A percentile compares a stretch with the other conserved stretches of the same genome.
Conservation (phyloP, 345 rosid genomes). For the Camelina sativa region DNA sequence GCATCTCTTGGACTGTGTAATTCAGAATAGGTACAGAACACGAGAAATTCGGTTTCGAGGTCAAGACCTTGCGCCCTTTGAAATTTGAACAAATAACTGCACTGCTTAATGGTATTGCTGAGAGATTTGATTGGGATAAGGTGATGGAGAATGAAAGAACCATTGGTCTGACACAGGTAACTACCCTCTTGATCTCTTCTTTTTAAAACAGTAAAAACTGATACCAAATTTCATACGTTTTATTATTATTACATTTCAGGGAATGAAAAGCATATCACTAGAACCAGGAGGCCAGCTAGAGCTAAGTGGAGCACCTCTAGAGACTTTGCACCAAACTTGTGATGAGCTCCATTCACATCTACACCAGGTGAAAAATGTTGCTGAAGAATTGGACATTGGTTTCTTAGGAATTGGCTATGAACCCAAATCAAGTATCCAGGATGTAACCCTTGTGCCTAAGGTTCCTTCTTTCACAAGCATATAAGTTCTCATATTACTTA, state of each 20-base stretch:
- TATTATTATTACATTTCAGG: conserved; percentile 47
- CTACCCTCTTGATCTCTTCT: not conserved
- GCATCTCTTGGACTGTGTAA: not conserved
- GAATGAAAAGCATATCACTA: conserved; percentile 82
- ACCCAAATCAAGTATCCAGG: conserved; percentile 73
- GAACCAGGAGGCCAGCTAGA: conserved; percentile 97
- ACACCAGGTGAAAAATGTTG: conserved; percentile 89
- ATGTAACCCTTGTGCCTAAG: conserved; percentile 83
- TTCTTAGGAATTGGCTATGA: conserved; percentile 88
- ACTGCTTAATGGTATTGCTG: conserved; percentile 79
- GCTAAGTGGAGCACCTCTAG: conserved; percentile 96
- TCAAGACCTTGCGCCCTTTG: conserved; percentile 70
- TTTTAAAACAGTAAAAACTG: not conserved
- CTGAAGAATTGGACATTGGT: conserved; percentile 89
- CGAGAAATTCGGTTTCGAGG: conserved; percentile 87
- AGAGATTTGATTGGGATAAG: conserved; percentile 95
- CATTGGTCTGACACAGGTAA: conserved; percentile 84
- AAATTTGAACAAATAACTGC: conserved; percentile 78
- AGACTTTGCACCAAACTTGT: conserved; percentile 94
- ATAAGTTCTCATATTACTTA: not conserved
- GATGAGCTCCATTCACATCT: conserved; percentile 92
- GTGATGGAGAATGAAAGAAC: conserved; percentile 74
- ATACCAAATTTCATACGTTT: too few species aligned
- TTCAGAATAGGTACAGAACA: conserved; percentile 95
- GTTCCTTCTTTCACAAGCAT: conserved; percentile 41